Percentiles rank a stretch among this genome's conserved stretches.
These are phyloP conservation scores for Ceratobasidium sp. DNA, from an alignment of 1,284 basidiomycete genomes.

Conservation along the genomic window DNA sequence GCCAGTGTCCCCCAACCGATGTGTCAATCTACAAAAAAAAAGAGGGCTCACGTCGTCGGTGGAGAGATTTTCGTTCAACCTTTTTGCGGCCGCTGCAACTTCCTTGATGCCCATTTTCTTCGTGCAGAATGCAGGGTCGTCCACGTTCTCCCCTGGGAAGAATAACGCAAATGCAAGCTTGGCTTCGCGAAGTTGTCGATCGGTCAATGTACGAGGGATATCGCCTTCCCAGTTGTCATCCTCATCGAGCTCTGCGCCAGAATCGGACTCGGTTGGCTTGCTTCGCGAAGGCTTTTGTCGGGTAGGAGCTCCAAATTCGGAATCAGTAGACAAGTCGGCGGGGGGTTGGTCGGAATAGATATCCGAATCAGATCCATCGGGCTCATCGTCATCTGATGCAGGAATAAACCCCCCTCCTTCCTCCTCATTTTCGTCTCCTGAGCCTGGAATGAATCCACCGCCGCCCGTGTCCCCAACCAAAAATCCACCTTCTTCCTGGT, in stretches of 20 bases:
- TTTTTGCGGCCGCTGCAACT: constrained; percentile 21
- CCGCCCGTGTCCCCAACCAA: not conserved
- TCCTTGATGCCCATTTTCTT: constrained; percentile 33
- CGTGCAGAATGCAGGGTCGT: constrained; percentile 14
- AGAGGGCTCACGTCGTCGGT: constrained; percentile 30
- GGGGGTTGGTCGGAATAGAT: not conserved
- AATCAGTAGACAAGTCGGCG: not conserved
- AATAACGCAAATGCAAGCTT: constrained; percentile 37
- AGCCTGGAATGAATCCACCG: constrained; percentile 17
- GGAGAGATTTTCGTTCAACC: constrained; percentile 36
- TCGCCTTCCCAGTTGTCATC: not conserved
- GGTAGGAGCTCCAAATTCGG: constrained; percentile 12
- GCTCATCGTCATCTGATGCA: constrained; percentile 20
- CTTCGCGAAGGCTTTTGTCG: not conserved
- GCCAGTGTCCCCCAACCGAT: no score
- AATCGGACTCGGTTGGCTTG: constrained; percentile 1
- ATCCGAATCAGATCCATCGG: constrained; percentile 19
- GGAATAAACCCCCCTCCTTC: constrained; percentile 15
- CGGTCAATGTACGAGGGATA: constrained; percentile 20
- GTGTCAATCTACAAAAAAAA: not conserved
- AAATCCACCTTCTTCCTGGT: constrained; percentile 28
- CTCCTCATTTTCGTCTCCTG: constrained; percentile 5
- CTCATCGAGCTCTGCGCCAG: not conserved
- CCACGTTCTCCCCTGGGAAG: constrained; percentile 29
- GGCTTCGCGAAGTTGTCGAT: constrained; percentile 29